These are phyloP conservation scores for Chenopodium suecicum DNA, from an alignment of 148 eudicot species.

Conservation along the genomic window DNA sequence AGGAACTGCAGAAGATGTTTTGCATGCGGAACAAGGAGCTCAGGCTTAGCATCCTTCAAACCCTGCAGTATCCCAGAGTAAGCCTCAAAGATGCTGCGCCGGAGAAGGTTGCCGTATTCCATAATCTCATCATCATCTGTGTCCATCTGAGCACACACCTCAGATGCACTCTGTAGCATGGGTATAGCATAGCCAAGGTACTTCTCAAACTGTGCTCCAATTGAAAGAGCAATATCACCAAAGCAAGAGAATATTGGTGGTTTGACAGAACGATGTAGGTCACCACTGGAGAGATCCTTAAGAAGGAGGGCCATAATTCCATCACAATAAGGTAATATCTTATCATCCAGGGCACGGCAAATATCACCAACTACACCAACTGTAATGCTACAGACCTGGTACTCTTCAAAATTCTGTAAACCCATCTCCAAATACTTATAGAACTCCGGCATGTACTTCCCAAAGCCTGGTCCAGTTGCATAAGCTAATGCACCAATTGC, in stretches of 20 bases:
- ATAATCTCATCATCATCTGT: conserved; percentile 58
- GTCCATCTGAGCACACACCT: conserved; percentile 62
- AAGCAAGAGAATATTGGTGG: conserved; percentile 83
- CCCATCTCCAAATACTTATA: conserved; percentile 78
- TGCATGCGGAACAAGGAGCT: conserved; percentile 64
- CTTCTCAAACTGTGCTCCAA: conserved; percentile 69
- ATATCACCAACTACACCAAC: conserved; percentile 81
- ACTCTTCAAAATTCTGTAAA: conserved; percentile 71
- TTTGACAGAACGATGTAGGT: conserved; percentile 68
- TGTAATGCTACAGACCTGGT: conserved; percentile 69
- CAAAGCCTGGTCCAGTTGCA: conserved; percentile 61
- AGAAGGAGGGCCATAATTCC: conserved; percentile 67
- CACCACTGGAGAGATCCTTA: conserved; percentile 64
- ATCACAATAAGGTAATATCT: conserved; percentile 64
- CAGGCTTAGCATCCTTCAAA: conserved; percentile 62
- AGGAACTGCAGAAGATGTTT: conserved; percentile 65
- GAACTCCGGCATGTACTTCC: conserved; percentile 63
- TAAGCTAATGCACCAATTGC: conserved; percentile 76
- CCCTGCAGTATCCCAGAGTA: conserved; percentile 84
- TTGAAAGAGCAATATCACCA: conserved; percentile 81
- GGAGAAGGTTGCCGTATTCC: conserved; percentile 61
- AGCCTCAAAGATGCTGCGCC: conserved; percentile 70
- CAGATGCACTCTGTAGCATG: conserved; percentile 71
- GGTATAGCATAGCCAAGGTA: conserved; percentile 56
- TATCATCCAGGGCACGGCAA: conserved; percentile 66